A percentile compares a stretch with the other conserved stretches of the same genome.
Conservation (phyloP, 208 protist species). For the Crithidia thermophila region DNA sequence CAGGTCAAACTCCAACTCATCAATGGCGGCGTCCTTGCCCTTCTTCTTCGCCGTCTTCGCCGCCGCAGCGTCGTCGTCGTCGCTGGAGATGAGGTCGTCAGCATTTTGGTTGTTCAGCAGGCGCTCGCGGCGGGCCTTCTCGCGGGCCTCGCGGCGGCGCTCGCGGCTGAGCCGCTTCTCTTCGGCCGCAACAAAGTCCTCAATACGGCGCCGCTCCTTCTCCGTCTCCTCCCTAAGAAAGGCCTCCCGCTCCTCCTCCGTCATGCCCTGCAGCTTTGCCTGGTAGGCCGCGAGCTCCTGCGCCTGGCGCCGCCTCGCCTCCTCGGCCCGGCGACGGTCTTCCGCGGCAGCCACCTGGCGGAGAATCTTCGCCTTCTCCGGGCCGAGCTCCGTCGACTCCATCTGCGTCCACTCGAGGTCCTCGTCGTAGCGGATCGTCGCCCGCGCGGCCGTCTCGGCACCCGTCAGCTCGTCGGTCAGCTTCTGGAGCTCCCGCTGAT, state of each 20-base stretch:
- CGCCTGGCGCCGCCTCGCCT: conserved; percentile 47
- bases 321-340: conserved; percentile 36
- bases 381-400: conserved; percentile 24
- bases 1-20: conserved; percentile 41
- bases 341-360: conserved; percentile 33
- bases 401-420: conserved; percentile 36
- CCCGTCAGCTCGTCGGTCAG: conserved; percentile 28
- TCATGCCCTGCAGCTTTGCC: conserved; percentile 43
- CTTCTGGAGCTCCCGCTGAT: conserved; percentile 42
- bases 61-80: conserved; percentile 34
- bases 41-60: conserved; percentile 32
- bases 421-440: conserved; percentile 41
- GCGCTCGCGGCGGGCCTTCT: conserved; percentile 40
- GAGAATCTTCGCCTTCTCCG: conserved; percentile 32
- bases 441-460: conserved; percentile 31
- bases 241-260: conserved; percentile 46
- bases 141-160: conserved; percentile 40
- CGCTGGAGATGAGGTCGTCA: conserved; percentile 33
- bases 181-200: conserved; percentile 34
- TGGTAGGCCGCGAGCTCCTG: conserved; percentile 53
- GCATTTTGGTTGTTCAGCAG: conserved; percentile 28
- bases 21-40: conserved; percentile 26
- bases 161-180: conserved; percentile 33
- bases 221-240: conserved; percentile 49
- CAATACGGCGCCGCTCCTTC: conserved; percentile 40